Evolutionary conservation across 495 filamentous ascomycete genomes (phyloP).

Genomic region (Penicillium maclennaniae): DNA sequence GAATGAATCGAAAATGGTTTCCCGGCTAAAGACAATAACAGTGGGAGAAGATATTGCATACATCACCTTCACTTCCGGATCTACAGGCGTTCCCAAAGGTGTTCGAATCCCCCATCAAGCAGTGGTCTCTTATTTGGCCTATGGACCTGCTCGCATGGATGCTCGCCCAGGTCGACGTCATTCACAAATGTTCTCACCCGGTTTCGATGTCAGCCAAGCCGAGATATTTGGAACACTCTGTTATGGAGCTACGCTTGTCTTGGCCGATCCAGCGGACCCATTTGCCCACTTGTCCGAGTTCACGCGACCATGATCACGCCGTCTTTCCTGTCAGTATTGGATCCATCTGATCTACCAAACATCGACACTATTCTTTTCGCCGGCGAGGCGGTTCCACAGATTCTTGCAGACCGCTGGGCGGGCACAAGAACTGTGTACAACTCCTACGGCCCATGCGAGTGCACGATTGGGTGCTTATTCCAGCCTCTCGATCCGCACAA

Average conservation of each 20-base stretch:
- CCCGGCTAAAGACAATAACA: neutral
- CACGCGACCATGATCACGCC: conserved; percentile 30
- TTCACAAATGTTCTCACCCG: conserved; percentile 31
- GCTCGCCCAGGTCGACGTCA: conserved; percentile 24
- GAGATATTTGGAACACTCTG: conserved; percentile 38
- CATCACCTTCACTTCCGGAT: conserved; percentile 36
- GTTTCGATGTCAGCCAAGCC: conserved; percentile 37
- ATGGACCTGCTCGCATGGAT: conserved; percentile 20
- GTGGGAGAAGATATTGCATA: conserved; percentile 17
- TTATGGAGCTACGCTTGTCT: conserved; percentile 35
- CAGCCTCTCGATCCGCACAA: conserved; percentile 6
- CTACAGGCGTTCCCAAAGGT: conserved; percentile 33
- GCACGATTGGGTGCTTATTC: too few species aligned
- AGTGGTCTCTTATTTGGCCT: conserved; percentile 20
- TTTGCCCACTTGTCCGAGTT: conserved; percentile 19
- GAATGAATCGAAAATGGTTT: too few species aligned
- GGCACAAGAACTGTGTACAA: too few species aligned
- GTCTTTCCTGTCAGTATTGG: conserved; percentile 16
- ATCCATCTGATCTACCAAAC: conserved; percentile 19
- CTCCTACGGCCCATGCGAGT: too few species aligned
- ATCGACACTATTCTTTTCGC: conserved; percentile 25
- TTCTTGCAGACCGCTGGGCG: conserved; percentile 25
- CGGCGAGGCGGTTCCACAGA: conserved; percentile 29
- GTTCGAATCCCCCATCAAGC: conserved; percentile 20
- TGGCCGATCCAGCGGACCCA: conserved; percentile 11